Percentiles rank a stretch among this genome's conserved stretches.
phyloP scores from a whole-genome alignment of 2,329 filamentous ascomycete species.

The Botrytis hyacinthi region DNA sequence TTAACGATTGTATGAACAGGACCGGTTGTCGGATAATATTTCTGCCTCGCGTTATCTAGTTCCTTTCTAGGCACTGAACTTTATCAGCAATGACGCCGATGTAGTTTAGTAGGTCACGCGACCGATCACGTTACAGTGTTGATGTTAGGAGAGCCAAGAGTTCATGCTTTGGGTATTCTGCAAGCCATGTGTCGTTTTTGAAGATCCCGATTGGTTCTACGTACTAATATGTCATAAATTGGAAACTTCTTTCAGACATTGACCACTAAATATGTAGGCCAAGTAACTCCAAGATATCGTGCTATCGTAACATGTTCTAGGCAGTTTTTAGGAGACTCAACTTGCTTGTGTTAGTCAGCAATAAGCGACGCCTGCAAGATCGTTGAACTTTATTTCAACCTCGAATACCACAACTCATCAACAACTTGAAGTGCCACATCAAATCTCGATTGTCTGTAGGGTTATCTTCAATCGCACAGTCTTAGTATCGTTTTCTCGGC shows the following conservation, averaged over 20 bases:
- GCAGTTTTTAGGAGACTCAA: background rate
- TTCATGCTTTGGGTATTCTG: background rate
- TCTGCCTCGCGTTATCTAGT: background rate
- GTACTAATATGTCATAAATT: background rate
- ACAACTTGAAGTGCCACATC: background rate
- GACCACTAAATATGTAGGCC: background rate
- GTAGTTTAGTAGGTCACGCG: background rate
- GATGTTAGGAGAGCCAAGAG: background rate
- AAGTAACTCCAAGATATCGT: background rate
- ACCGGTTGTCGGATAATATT: background rate
- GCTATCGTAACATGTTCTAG: background rate
- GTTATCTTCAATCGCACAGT: background rate
- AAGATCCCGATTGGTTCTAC: background rate
- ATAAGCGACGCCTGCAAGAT: background rate
- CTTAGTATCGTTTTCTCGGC: background rate
- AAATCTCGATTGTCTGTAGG: background rate
- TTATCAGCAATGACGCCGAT: background rate
- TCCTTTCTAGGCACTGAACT: background rate
- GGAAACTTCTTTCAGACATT: background rate
- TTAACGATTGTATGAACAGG: background rate
- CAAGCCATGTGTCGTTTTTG: background rate
- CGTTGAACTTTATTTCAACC: constrained; percentile 12
- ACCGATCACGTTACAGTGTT: background rate
- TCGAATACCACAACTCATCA: background rate
- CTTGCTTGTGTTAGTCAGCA: background rate